These are phyloP conservation scores for Chlorella sp. DNA, from an alignment of 139 green algal species.

Conservation along the genomic window DNA sequence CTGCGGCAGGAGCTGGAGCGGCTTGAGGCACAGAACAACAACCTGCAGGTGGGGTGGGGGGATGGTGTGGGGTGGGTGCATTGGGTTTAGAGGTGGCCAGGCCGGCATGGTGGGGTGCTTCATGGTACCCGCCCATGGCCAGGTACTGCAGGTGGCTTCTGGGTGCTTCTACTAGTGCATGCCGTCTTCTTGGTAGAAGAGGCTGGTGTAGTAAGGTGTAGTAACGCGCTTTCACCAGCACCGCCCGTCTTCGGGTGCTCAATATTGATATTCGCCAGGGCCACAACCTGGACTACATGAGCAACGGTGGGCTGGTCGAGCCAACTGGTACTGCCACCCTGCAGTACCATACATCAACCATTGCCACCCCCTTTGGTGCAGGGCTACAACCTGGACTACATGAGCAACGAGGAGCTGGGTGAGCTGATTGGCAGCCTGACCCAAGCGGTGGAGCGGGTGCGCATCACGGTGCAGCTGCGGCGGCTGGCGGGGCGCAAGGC, in stretches of 20 bases:
- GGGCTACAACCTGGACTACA: slow-evolving; percentile 60
- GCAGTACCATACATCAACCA: not conserved
- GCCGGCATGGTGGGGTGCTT: no score
- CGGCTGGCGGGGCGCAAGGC: slow-evolving; percentile 31
- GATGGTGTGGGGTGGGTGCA: no score
- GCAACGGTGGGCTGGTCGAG: slow-evolving; percentile 35
- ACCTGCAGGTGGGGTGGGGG: slow-evolving; percentile 38
- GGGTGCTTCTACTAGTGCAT: no score
- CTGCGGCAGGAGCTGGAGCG: slow-evolving; percentile 50
- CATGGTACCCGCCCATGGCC: no score
- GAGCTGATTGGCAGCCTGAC: slow-evolving; percentile 51
- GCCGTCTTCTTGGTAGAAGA: no score
- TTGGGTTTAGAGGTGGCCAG: no score
- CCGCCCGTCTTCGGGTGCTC: no score
- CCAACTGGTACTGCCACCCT: slow-evolving; percentile 35
- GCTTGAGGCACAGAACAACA: slow-evolving; percentile 58
- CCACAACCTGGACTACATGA: slow-evolving; percentile 50
- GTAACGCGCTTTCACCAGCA: no score
- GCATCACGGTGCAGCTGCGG: slow-evolving; percentile 63
- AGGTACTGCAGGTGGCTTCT: no score
- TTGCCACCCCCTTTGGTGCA: not conserved
- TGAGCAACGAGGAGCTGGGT: slow-evolving; percentile 53
- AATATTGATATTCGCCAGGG: no score
- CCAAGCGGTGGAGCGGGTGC: slow-evolving; percentile 59
- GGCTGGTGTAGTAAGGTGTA: no score